Conservation (phyloP, 441 rosid genomes). For the Brassica balearica region DNA sequence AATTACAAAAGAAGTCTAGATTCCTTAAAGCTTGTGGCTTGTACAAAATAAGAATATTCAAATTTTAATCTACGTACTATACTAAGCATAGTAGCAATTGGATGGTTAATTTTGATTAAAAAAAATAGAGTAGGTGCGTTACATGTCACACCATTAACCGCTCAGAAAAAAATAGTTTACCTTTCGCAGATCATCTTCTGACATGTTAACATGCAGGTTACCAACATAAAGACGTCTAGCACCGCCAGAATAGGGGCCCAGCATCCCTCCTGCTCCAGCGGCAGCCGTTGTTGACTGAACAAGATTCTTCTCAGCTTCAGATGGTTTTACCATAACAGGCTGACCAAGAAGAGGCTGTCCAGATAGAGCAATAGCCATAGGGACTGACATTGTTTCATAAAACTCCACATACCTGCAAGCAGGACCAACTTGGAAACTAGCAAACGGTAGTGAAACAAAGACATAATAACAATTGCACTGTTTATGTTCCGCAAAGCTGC, state of each 20-base stretch:
- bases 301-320: constrained; percentile 99
- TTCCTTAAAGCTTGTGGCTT: not conserved
- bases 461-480: not conserved
- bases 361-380: constrained; percentile 99
- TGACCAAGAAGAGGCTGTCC: constrained; percentile 97
- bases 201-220: constrained; percentile 84
- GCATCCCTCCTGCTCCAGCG: constrained; percentile 64
- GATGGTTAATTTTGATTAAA: not conserved
- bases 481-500: constrained; percentile 4
- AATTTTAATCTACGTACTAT: not conserved
- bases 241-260: constrained; percentile 86
- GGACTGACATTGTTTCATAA: constrained; percentile 98
- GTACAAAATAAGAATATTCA: not conserved
- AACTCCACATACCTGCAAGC: constrained; percentile 83
- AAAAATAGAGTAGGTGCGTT: not conserved
- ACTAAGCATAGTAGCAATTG: not conserved
- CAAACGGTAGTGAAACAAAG: constrained; percentile 17
- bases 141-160: not conserved
- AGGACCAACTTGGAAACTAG: constrained; percentile 35
- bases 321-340: constrained; percentile 99
- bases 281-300: constrained; percentile 88
- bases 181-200: constrained; percentile 93
- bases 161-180: constrained; percentile 36
- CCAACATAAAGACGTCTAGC: constrained; percentile 97
- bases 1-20: constrained; percentile 5